phyloP scores from a whole-genome alignment of 495 filamentous ascomycete species.

The Lindgomyces ingoldianus region DNA sequence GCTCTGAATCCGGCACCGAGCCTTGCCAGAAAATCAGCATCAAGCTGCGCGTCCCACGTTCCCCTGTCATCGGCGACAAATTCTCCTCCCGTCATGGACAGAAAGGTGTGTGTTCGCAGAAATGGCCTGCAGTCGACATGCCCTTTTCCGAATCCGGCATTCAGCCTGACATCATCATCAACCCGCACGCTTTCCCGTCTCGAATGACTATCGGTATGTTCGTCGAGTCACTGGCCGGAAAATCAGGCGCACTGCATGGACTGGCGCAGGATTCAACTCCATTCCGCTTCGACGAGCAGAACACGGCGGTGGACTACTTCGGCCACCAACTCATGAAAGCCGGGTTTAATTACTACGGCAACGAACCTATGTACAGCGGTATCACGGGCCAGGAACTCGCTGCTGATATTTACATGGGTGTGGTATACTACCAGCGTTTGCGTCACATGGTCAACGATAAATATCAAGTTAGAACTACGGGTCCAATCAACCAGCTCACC shows the following conservation, averaged over 20 bases:
- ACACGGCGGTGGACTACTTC: slow-evolving; percentile 92
- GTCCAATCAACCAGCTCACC: slow-evolving; percentile 81
- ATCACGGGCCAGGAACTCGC: slow-evolving; percentile 93
- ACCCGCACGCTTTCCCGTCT: slow-evolving; percentile 99
- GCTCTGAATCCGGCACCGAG: slow-evolving; percentile 75
- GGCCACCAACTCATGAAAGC: slow-evolving; percentile 90
- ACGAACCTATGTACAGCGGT: slow-evolving; percentile 96
- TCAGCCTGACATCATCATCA: slow-evolving; percentile 97
- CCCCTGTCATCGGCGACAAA: slow-evolving; percentile 95
- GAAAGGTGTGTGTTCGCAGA: slow-evolving; percentile 96
- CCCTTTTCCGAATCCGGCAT: slow-evolving; percentile 97
- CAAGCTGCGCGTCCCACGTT: slow-evolving; percentile 87
- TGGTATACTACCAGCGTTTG: slow-evolving; percentile 96
- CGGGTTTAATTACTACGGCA: slow-evolving; percentile 97
- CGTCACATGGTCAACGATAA: slow-evolving; percentile 99
- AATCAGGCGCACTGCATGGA: slow-evolving; percentile 90
- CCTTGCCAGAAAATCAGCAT: slow-evolving; percentile 83
- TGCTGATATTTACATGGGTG: slow-evolving; percentile 93
- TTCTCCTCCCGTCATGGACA: slow-evolving; percentile 98
- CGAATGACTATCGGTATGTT: slow-evolving; percentile 99
- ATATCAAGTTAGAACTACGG: slow-evolving; percentile 96
- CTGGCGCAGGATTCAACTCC: slow-evolving; percentile 92
- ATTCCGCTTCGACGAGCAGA: slow-evolving; percentile 88
- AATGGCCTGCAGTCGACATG: slow-evolving; percentile 93
- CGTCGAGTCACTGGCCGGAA: slow-evolving; percentile 94